phyloP scores from a whole-genome alignment of 345 rosid species.

The Brassica napus region DNA sequence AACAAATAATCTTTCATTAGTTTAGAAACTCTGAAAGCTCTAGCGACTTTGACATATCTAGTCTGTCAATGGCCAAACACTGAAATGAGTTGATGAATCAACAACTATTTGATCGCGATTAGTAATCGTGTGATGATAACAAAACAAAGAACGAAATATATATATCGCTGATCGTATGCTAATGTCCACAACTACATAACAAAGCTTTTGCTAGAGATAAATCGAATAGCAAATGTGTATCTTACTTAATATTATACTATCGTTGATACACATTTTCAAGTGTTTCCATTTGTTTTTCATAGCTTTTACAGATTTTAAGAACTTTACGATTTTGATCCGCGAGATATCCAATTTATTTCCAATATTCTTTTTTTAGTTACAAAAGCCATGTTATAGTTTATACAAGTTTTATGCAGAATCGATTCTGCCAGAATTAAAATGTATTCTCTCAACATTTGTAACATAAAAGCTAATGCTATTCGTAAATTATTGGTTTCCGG shows the following conservation, averaged over 20 bases:
- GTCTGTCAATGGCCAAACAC: not conserved
- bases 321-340: not conserved
- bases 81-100: not conserved
- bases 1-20: not conserved
- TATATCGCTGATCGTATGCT: not conserved
- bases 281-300: not conserved
- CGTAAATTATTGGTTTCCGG: conserved; percentile 17
- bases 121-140: not conserved
- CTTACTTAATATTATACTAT: not conserved
- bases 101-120: not conserved
- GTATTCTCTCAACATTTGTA: not conserved
- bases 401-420: not conserved
- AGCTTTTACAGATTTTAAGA: not conserved
- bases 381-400: not conserved
- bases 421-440: not conserved
- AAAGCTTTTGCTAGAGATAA: not conserved
- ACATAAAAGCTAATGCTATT: not conserved
- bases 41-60: not conserved
- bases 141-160: not conserved
- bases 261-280: not conserved
- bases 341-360: not conserved
- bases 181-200: not conserved
- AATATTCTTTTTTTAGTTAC: not conserved
- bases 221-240: not conserved
- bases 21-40: not conserved